Conservation (phyloP, 495 filamentous ascomycete species). For the Lophiostoma macrostomum region DNA sequence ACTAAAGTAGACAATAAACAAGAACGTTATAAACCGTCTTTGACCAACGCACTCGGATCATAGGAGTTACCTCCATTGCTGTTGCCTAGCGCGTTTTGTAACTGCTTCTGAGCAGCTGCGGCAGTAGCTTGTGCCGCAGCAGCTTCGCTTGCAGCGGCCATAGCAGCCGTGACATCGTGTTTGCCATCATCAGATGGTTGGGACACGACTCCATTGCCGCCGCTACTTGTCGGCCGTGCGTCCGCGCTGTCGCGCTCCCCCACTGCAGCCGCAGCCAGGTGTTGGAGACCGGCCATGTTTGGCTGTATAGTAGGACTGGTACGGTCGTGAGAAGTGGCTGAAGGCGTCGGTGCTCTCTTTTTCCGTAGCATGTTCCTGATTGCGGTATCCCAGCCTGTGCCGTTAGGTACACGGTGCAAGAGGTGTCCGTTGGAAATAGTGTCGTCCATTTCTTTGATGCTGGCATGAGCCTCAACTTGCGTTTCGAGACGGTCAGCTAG, state of each 20-base stretch:
- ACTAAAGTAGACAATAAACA: too few relatives aligned
- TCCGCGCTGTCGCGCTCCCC: conserved; percentile 32
- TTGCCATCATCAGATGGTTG: not conserved
- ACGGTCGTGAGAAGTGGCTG: not conserved
- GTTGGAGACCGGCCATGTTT: conserved; percentile 34
- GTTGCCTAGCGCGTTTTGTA: conserved; percentile 15
- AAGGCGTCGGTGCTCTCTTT: conserved; percentile 15
- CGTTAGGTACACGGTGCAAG: conserved; percentile 15
- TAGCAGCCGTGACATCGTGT: conserved; percentile 22
- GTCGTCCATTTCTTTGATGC: conserved; percentile 33
- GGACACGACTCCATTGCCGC: conserved; percentile 11
- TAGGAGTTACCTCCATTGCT: conserved; percentile 12
- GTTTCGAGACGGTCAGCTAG: conserved; percentile 29
- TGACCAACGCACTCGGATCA: conserved; percentile 24
- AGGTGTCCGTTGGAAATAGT: conserved; percentile 25
- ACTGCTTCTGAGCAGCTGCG: conserved; percentile 30
- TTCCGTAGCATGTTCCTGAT: conserved; percentile 25
- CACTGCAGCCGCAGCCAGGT: conserved; percentile 32
- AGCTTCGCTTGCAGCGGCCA: conserved; percentile 25
- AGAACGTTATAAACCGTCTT: conserved; percentile 25
- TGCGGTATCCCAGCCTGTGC: conserved; percentile 27
- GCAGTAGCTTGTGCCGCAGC: conserved; percentile 31
- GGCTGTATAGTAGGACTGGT: conserved; percentile 10
- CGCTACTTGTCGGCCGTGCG: conserved; percentile 21
- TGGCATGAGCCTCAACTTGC: conserved; percentile 25